Evolutionary conservation across 73 alveolate species (phyloP), one percentile per base, ranked within the genome.

Genomic region (Tetrahymena elliotti): DNA sequence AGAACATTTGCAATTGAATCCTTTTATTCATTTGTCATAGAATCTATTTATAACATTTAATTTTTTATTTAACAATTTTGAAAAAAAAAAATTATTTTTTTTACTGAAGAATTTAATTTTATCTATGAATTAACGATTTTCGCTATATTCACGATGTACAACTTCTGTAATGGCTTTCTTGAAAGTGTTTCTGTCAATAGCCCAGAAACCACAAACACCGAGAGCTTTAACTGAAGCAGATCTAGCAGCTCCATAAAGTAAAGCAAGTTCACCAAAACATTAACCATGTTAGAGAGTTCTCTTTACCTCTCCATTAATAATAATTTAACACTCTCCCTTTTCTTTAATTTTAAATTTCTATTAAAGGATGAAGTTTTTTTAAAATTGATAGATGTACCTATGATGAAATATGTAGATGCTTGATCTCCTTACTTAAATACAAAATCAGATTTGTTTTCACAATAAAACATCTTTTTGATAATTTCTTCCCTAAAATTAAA

Each of bases 221-320:
- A 52, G 94, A 40, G 98, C 93, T 53, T 39, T 92, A 83, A 95
- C 95, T 1, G 97, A 95, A 33, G 95, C 94, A 93, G 97, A 82
- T 35, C 98, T 93, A 83, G 96, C 95, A n/a, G 98, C 97, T 13
- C 97, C 98, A 93, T 97, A 96, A 34, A 97, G 94, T 39, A 97
- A 52, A 82, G 98, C 98, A 34, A 94, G 94, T 94, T 97, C 98
- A 36, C 98, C 98, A 96, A 97, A 97, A 41, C 97, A 93, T 20
- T 96, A 97, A 40, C 97, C 98, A 24, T 83, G 84, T 33, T 95
- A 34, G 8, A 94, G 92, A 10, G 41, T 33, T 22, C 35, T 83
- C 52, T 94, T 94, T 22, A 84, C 95, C 20, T 84, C 94, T 6
- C 93, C 96, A 94, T 94, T 94, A 16, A 94, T 94, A 20, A 88